Conservation (phyloP, 176 grass and related monocot species). For the Avena sativa region DNA sequence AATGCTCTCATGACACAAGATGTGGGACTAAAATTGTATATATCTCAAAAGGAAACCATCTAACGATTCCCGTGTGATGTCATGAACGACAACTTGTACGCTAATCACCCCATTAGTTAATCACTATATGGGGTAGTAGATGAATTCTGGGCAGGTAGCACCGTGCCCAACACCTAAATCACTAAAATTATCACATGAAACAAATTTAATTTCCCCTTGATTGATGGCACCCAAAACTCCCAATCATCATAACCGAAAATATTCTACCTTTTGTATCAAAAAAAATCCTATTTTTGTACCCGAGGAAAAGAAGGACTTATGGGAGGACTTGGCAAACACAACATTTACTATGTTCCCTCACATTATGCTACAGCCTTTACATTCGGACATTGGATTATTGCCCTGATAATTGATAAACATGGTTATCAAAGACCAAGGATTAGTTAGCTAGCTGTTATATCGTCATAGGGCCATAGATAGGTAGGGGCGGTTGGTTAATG, state of each 20-base stretch:
- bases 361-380: no score
- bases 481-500: constrained; percentile 41
- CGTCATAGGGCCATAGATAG: background rate
- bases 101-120: constrained; percentile 19
- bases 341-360: no score
- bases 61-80: background rate
- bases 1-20: background rate
- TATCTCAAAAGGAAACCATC: background rate
- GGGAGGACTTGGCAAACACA: background rate
- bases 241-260: background rate
- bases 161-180: background rate
- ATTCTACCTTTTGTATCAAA: no score
- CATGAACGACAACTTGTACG: constrained; percentile 7
- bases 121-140: background rate
- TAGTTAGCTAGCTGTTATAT: constrained; percentile 34
- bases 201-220: background rate
- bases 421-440: constrained; percentile 29
- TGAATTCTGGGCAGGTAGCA: constrained; percentile 29
- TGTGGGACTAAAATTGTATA: background rate
- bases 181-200: background rate
- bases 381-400: no score
- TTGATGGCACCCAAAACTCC: background rate
- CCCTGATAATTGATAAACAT: background rate
- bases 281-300: no score
- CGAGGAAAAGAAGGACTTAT: no score